Percentiles rank a stretch among this genome's conserved stretches.
Evolutionary conservation across 176 grass and related monocot genomes (phyloP).

Genomic region (Olyra latifolia): DNA sequence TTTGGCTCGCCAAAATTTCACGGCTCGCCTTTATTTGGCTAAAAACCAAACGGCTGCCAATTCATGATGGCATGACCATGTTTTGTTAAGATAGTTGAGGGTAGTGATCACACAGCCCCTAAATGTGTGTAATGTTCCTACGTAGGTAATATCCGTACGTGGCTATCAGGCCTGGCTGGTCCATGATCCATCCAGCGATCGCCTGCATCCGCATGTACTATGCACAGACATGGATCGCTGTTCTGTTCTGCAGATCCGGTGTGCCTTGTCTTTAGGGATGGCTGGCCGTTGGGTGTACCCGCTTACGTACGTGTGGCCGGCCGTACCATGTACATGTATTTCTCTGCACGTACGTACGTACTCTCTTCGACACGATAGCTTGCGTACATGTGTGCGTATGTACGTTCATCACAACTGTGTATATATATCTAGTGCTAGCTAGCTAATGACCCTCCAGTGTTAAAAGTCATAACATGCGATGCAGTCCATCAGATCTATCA

Average conservation of each 20-base stretch:
- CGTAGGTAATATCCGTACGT: background rate
- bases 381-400: background rate
- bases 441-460: too few relatives aligned
- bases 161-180: background rate
- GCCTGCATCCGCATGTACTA: background rate
- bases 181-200: too few relatives aligned
- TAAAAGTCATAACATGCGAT: too few relatives aligned
- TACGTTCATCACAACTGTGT: background rate
- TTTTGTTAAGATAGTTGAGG: too few relatives aligned
- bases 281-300: background rate
- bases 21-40: too few relatives aligned
- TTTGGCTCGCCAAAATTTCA: too few relatives aligned
- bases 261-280: background rate
- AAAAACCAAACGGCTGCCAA: too few relatives aligned
- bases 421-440: too few relatives aligned
- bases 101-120: too few relatives aligned
- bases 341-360: background rate
- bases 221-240: background rate
- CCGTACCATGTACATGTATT: background rate
- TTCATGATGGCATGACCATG: too few relatives aligned
- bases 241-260: background rate
- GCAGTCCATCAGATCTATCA: too few relatives aligned
- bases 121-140: background rate
- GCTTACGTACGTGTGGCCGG: background rate
- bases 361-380: background rate